phyloP scores from a whole-genome alignment of 306 rosid species.

The Chamaecrista fasciculata region DNA sequence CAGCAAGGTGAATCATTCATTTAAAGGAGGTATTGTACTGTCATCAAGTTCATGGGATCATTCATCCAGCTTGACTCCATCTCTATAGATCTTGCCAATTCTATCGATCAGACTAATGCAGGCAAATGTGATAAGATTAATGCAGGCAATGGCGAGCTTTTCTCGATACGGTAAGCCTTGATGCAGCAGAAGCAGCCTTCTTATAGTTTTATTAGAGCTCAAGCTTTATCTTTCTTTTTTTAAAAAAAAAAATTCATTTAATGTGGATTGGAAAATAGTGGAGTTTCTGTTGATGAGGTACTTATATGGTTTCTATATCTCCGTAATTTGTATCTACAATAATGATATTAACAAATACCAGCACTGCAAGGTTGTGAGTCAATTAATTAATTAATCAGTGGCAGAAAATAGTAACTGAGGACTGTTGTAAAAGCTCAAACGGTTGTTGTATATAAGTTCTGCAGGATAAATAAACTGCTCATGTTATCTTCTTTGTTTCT shows the following conservation, averaged over 20 bases:
- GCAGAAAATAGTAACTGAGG: not conserved
- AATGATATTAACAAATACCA: not conserved
- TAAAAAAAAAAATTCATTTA: not conserved
- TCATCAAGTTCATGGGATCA: constrained; percentile 44
- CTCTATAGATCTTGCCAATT: constrained; percentile 46
- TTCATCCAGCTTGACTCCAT: constrained; percentile 45
- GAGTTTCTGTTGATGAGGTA: not conserved
- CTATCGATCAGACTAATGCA: constrained; percentile 33
- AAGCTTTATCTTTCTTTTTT: no score
- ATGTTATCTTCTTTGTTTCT: not conserved
- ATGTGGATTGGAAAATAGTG: not conserved
- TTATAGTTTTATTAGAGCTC: not conserved
- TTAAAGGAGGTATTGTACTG: constrained; percentile 20
- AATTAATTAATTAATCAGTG: not conserved
- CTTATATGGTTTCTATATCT: not conserved
- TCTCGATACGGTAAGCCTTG: constrained; percentile 68
- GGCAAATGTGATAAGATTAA: constrained; percentile 51
- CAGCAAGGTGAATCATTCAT: constrained; percentile 32
- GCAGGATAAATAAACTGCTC: not conserved
- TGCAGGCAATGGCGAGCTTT: no score
- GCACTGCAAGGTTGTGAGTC: not conserved
- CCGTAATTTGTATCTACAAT: not conserved
- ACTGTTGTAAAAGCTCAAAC: not conserved
- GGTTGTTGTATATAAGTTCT: not conserved
- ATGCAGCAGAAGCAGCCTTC: not conserved